Evolutionary conservation across 768 basidiomycete genomes (phyloP), one percentile per base, ranked within the genome.

Genomic region (Mycena belliarum): DNA sequence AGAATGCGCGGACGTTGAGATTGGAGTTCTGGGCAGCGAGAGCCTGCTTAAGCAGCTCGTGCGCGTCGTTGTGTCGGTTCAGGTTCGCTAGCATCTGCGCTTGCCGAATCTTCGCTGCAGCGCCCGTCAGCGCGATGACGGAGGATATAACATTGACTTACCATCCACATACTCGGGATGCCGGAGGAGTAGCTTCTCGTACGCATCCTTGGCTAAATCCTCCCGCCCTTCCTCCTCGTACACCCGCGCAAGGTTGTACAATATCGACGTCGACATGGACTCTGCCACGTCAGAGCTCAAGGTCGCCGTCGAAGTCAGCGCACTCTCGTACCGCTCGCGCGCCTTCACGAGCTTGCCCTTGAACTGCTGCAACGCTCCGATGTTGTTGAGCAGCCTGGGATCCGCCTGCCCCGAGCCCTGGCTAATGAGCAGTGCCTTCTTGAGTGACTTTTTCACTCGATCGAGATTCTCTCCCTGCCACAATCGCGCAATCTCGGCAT

Each of bases 151-250:
- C 48, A 51, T n/a, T 14, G 32, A 76, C 89, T 45, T 63, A 96
- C 95, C 96, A 69, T 98, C 96, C 23, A 95, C 83, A 69, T 96
- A 98, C 73, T 98, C 97, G 1, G 95, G 93, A 77, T 98, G 96
- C 51, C 89, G 81, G n/a, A 84, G 76, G 33, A 98, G 73, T 10
- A 98, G 78, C 71, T 94, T 93, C 46, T 88, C 84, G 65, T 95
- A 98, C 2, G 92, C 93, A 63, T 89, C 91, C 61, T 81, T 87
- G 2, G 96, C 95, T 59, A 87, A 79, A 2, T 73, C 78, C 6
- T 81, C 79, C 33, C 92, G 87, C 1, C 89, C 89, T 51, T 83
- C 78, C 45, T 94, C 93, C 71, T 99, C 97, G 65, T 94, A 95
- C 16, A 90, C 88, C 56, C 95, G 79, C 0, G 91, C 97, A 23